These are phyloP conservation scores for Xenosphaeropsis pyriputrescens DNA, from an alignment of 2,329 filamentous ascomycete genomes.

Conservation along the genomic window DNA sequence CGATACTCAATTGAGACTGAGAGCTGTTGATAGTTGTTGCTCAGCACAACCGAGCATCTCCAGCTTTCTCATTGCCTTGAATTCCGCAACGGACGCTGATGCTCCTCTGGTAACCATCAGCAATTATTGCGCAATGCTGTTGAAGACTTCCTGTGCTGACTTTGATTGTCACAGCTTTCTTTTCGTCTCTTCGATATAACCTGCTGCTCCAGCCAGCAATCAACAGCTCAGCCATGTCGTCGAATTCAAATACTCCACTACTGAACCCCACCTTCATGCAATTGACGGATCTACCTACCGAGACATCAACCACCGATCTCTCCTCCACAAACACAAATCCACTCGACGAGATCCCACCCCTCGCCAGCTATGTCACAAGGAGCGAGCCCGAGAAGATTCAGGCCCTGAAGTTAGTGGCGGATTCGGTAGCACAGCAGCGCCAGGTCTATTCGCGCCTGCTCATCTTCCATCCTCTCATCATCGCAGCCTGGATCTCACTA, in stretches of 20 bases:
- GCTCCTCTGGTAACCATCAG: too few species aligned
- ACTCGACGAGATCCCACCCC: constrained; percentile 38
- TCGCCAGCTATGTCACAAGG: constrained; percentile 44
- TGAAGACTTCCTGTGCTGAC: too few species aligned
- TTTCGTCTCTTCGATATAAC: constrained; percentile 69
- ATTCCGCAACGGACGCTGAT: too few species aligned
- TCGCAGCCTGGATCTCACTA: constrained; percentile 29
- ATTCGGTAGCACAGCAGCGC: constrained; percentile 72
- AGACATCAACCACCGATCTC: constrained; percentile 22
- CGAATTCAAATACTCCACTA: constrained; percentile 49
- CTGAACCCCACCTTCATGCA: constrained; percentile 35
- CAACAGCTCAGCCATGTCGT: constrained; percentile 39
- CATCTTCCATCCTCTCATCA: constrained; percentile 43
- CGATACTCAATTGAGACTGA: too few species aligned
- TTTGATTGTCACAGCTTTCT: constrained; percentile 45
- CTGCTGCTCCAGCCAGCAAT: constrained; percentile 45
- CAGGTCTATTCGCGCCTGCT: constrained; percentile 49
- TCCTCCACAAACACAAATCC: constrained; percentile 16
- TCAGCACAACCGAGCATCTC: too few species aligned
- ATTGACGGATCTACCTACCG: constrained; percentile 21
- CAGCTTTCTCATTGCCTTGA: too few species aligned
- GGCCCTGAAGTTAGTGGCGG: constrained; percentile 60
- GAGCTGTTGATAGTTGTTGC: too few species aligned
- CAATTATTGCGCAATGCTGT: too few species aligned
- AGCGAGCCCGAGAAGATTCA: constrained; percentile 44